Evolutionary conservation across 331 rosid genomes (phyloP).

Genomic region (Erythrophleum ivorense): DNA sequence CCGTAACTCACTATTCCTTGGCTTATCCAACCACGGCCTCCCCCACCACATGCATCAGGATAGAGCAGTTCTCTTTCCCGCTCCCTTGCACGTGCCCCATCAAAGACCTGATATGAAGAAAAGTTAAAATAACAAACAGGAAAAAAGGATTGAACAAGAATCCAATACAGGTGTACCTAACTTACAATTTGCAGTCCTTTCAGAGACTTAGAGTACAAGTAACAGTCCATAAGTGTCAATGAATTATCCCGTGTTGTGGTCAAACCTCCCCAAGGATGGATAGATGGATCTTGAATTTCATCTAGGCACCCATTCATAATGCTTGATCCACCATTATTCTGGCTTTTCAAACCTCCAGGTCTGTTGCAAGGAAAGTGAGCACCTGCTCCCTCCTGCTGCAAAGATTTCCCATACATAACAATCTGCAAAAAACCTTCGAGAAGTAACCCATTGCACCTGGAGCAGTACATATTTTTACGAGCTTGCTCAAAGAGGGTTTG

Average conservation of each 20-base stretch:
- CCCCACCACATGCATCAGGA: slow-evolving; percentile 98
- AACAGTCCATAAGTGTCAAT: slow-evolving; percentile 85
- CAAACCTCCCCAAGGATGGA: slow-evolving; percentile 98
- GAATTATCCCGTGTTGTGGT: slow-evolving; percentile 82
- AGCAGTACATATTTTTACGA: slow-evolving; percentile 94
- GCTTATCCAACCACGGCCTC: slow-evolving; percentile 98
- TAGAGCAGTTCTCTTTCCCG: slow-evolving; percentile 92
- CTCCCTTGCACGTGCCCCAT: slow-evolving; percentile 92
- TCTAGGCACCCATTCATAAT: slow-evolving; percentile 56
- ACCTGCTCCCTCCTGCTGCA: slow-evolving; percentile 66
- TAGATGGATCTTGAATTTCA: slow-evolving; percentile 85
- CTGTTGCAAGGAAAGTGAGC: slow-evolving; percentile 53
- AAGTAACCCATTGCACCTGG: slow-evolving; percentile 93
- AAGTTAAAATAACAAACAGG: slow-evolving; percentile 38
- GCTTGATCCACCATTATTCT: slow-evolving; percentile 54
- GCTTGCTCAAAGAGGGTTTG: slow-evolving; percentile 93
- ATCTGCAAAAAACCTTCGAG: slow-evolving; percentile 93
- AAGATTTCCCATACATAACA: slow-evolving; percentile 87
- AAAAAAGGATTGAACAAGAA: not conserved
- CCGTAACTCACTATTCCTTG: slow-evolving; percentile 83
- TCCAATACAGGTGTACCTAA: slow-evolving; percentile 22
- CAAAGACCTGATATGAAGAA: slow-evolving; percentile 74
- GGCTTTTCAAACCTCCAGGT: slow-evolving; percentile 56
- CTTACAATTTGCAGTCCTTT: slow-evolving; percentile 86
- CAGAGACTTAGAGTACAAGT: slow-evolving; percentile 77